phyloP scores from a whole-genome alignment of 768 basidiomycete genomes.

The Ephemerocybe angulata region DNA sequence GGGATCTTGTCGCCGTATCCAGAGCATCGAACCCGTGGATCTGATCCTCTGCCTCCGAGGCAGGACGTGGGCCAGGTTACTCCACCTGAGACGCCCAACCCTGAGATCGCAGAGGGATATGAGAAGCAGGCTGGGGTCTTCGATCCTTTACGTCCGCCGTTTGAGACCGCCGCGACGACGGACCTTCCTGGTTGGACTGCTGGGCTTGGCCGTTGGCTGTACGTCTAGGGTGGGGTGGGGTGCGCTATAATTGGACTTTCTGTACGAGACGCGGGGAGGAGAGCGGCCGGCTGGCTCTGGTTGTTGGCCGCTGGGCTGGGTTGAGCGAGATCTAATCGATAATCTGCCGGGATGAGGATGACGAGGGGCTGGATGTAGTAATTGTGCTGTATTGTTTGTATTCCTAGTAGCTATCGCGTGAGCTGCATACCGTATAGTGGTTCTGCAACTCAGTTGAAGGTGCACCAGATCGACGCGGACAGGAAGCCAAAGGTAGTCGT shows the following conservation, averaged over 20 bases:
- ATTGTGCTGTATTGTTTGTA: background rate
- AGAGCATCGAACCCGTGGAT: slow-evolving; percentile 37
- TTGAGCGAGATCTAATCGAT: background rate
- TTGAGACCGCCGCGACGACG: slow-evolving; percentile 38
- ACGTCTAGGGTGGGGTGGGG: slow-evolving; percentile 36
- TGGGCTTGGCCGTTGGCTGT: slow-evolving; percentile 57
- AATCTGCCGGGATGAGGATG: background rate
- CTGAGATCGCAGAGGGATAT: slow-evolving; percentile 23
- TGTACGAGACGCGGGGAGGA: no score
- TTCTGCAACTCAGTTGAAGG: no score
- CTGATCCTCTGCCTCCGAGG: slow-evolving; percentile 16
- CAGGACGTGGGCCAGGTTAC: slow-evolving; percentile 39
- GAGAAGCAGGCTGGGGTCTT: slow-evolving; percentile 18
- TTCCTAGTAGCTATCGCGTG: background rate
- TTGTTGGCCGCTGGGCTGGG: no score
- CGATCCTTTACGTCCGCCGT: slow-evolving; percentile 36
- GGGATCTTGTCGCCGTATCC: slow-evolving; percentile 73
- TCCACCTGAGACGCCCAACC: slow-evolving; percentile 46
- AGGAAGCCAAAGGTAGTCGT: no score
- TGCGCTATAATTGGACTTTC: background rate
- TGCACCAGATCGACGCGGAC: no score
- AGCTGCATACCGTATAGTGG: no score
- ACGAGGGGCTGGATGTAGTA: background rate
- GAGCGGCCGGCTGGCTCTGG: no score
- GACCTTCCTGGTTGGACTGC: slow-evolving; percentile 53